Evolutionary conservation across 2,329 filamentous ascomycete species (phyloP).

Genomic region (Emergomyces pasteurianus): DNA sequence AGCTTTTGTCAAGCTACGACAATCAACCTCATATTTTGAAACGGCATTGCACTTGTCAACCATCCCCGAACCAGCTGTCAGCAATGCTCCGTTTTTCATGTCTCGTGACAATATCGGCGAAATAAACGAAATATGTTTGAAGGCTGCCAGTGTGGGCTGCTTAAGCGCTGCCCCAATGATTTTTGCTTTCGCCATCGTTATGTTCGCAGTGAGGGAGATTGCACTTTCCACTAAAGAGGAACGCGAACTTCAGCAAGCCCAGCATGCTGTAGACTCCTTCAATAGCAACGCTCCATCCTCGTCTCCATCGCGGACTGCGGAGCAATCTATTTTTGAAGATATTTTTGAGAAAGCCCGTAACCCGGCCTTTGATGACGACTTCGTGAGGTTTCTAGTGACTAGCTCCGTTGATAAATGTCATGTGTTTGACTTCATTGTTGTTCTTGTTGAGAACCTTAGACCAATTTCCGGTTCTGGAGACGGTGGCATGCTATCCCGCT

Average conservation of each 20-base stretch:
- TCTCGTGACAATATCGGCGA: slow-evolving; percentile 58
- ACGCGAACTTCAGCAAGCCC: slow-evolving; percentile 32
- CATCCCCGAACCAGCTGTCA: slow-evolving; percentile 14
- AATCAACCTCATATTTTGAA: slow-evolving; percentile 43
- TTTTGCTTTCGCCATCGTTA: slow-evolving; percentile 69
- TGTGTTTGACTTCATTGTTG: slow-evolving; percentile 38
- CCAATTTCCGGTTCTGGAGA: slow-evolving; percentile 37
- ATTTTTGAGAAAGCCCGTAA: slow-evolving; percentile 35
- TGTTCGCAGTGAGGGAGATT: slow-evolving; percentile 55
- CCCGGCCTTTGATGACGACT: slow-evolving; percentile 32
- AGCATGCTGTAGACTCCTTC: slow-evolving; percentile 30
- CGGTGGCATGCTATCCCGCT: slow-evolving; percentile 46
- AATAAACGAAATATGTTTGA: slow-evolving; percentile 59
- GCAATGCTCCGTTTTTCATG: slow-evolving; percentile 49
- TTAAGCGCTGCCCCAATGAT: slow-evolving; percentile 58
- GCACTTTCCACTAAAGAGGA: slow-evolving; percentile 50
- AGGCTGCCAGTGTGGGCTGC: slow-evolving; percentile 45
- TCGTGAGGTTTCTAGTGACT: slow-evolving; percentile 36
- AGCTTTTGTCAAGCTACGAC: slow-evolving; percentile 56
- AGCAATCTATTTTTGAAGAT: slow-evolving; percentile 36
- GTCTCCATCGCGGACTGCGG: slow-evolving; percentile 18
- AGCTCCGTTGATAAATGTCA: slow-evolving; percentile 35
- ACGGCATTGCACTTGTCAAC: slow-evolving; percentile 11
- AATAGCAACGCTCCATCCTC: slow-evolving; percentile 25
- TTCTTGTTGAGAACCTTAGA: slow-evolving; percentile 34